Conservation (phyloP, 257 asterid genomes). For the Capsicum rhomboideum region DNA sequence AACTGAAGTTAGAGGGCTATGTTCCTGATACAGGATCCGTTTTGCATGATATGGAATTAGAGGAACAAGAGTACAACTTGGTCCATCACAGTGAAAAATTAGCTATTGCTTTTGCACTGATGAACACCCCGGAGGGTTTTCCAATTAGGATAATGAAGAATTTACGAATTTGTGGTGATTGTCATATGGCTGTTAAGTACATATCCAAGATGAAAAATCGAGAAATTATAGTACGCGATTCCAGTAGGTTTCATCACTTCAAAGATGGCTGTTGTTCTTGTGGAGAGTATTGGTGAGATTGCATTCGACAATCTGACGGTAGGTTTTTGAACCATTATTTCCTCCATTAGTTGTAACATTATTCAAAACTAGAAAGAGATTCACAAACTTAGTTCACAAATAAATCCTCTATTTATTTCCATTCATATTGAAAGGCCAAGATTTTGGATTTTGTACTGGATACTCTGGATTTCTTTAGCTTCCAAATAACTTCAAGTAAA, state of each 20-base stretch:
- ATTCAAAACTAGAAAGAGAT: background rate
- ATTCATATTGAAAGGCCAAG: background rate
- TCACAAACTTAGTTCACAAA: background rate
- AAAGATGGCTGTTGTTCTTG: conserved; percentile 66
- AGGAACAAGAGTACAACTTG: conserved; percentile 66
- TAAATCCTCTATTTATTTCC: background rate
- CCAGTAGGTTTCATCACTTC: conserved; percentile 84
- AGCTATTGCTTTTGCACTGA: conserved; percentile 76
- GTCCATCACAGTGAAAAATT: conserved; percentile 73
- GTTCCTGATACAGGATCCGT: conserved; percentile 52
- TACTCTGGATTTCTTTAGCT: background rate
- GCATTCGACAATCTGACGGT: background rate
- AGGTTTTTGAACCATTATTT: background rate
- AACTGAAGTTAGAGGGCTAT: conserved; percentile 54
- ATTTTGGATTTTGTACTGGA: background rate
- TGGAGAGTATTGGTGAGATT: conserved; percentile 70
- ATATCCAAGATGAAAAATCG: conserved; percentile 45
- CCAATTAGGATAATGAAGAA: conserved; percentile 89
- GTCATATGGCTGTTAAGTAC: conserved; percentile 63
- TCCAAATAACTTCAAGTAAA: background rate
- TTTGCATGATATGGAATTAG: conserved; percentile 70
- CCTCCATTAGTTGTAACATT: background rate
- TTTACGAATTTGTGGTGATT: conserved; percentile 68
- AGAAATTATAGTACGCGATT: conserved; percentile 59
- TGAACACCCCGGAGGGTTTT: conserved; percentile 40